Evolutionary conservation across 768 basidiomycete species (phyloP).

Genomic region (Russula compacta): DNA sequence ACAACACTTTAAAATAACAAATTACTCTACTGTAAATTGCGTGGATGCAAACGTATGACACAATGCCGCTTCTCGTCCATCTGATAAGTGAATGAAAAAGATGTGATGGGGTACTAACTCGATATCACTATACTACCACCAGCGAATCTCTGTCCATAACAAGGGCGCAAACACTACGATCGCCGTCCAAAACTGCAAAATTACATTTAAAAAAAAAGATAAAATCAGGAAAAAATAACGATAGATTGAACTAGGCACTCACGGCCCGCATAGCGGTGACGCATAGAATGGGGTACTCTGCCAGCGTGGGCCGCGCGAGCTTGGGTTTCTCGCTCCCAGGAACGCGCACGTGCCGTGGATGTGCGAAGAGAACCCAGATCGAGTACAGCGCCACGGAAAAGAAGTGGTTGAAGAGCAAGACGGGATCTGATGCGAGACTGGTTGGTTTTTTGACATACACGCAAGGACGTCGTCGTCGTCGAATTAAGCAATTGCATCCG

Average conservation of each 20-base stretch:
- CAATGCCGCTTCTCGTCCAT: neutral
- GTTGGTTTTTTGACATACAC: constrained; percentile 31
- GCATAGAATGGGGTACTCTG: constrained; percentile 61
- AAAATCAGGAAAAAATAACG: neutral
- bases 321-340: constrained; percentile 30
- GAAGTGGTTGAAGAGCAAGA: constrained; percentile 82
- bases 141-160: constrained; percentile 78
- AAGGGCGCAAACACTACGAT: constrained; percentile 84
- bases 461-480: neutral
- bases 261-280: constrained; percentile 63
- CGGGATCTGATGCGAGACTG: constrained; percentile 73
- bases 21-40: neutral
- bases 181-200: constrained; percentile 74
- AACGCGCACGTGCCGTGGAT: constrained; percentile 34
- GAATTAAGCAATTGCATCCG: neutral
- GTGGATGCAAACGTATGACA: neutral
- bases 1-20: neutral
- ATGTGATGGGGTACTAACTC: neutral
- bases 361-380: constrained; percentile 82
- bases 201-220: neutral
- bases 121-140: constrained; percentile 37
- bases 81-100: neutral
- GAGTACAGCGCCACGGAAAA: constrained; percentile 94
- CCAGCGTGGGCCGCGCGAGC: constrained; percentile 35
- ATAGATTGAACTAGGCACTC: constrained; percentile 9